phyloP scores from a whole-genome alignment of 1,284 basidiomycete genomes.

The Chalciporus sp. region DNA sequence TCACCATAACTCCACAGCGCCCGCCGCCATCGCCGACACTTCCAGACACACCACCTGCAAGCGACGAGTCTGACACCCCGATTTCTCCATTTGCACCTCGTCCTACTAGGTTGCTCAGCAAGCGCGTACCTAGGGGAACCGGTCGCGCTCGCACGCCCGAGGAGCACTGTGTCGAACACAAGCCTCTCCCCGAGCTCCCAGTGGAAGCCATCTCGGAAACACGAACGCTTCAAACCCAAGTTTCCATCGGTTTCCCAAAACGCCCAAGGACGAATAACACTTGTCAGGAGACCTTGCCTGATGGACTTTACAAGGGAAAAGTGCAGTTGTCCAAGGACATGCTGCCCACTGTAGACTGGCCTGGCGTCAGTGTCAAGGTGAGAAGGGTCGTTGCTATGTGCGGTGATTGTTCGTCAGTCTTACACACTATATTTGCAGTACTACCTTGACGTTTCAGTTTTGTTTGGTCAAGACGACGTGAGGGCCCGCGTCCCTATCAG shows the following conservation, averaged over 20 bases:
- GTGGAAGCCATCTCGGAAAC: constrained; percentile 47
- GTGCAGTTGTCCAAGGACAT: constrained; percentile 56
- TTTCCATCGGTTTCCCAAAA: constrained; percentile 69
- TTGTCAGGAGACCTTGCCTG: constrained; percentile 48
- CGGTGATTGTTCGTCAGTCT: constrained; percentile 6
- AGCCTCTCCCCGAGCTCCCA: constrained; percentile 50
- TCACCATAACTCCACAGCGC: constrained; percentile 47
- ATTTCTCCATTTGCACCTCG: constrained; percentile 20
- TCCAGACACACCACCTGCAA: constrained; percentile 49
- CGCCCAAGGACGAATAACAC: constrained; percentile 51
- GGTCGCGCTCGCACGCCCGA: constrained; percentile 32
- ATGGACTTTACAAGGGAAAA: constrained; percentile 64
- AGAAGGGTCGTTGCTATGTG: constrained; percentile 21
- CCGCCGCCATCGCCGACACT: constrained; percentile 41
- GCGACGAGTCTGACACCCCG: constrained; percentile 48
- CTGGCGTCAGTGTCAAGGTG: constrained; percentile 67
- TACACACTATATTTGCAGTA: constrained; percentile 46
- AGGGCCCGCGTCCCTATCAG: constrained; percentile 61
- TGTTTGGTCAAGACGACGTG: constrained; percentile 61
- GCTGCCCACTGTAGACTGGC: constrained; percentile 66
- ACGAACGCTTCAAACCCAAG: constrained; percentile 52
- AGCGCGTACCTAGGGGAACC: constrained; percentile 42
- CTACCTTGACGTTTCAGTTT: constrained; percentile 67
- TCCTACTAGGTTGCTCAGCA: constrained; percentile 40
- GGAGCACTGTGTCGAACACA: constrained; percentile 32